Evolutionary conservation across 1,284 basidiomycete genomes (phyloP).

Genomic region (Laetiporus sulphureus): DNA sequence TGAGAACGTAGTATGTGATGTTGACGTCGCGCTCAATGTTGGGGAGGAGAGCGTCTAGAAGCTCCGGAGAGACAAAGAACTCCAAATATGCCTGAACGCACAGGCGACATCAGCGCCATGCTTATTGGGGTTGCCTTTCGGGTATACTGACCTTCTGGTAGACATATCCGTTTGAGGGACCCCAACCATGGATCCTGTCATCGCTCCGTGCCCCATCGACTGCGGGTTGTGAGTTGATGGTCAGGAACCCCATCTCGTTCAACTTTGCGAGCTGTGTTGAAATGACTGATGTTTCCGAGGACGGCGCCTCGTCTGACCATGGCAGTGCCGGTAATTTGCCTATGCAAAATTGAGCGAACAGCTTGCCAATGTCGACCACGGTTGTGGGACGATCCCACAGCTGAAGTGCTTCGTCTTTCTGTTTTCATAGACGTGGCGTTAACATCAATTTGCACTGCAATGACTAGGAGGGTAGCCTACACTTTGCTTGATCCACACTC

Average conservation of each 20-base stretch:
- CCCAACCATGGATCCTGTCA: constrained; percentile 90
- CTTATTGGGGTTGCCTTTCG: too few relatives aligned
- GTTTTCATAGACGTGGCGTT: constrained; percentile 4
- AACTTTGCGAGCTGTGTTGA: constrained; percentile 74
- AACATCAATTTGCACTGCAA: constrained; percentile 1
- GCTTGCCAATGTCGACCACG: constrained; percentile 55
- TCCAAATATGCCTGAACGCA: constrained; percentile 85
- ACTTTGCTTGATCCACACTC: constrained; percentile 78
- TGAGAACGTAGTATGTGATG: constrained; percentile 96
- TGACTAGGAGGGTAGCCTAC: constrained; percentile 35
- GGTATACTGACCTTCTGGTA: constrained; percentile 80
- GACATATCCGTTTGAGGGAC: constrained; percentile 90
- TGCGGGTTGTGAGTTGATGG: constrained; percentile 97
- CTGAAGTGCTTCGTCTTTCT: constrained; percentile 80
- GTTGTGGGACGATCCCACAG: constrained; percentile 85
- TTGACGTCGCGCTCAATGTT: constrained; percentile 85
- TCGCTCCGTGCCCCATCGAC: constrained; percentile 89
- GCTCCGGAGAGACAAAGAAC: constrained; percentile 50
- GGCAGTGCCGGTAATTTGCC: constrained; percentile 74
- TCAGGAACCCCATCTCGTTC: constrained; percentile 89
- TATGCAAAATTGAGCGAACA: constrained; percentile 82
- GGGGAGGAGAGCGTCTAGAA: constrained; percentile 65
- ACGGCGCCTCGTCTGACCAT: constrained; percentile 91
- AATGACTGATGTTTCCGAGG: constrained; percentile 85
- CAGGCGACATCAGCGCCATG: constrained; percentile 3